Percentiles rank a stretch among this genome's conserved stretches.
phyloP scores from a whole-genome alignment of 495 filamentous ascomycete species.

The Penicillium ucsense region DNA sequence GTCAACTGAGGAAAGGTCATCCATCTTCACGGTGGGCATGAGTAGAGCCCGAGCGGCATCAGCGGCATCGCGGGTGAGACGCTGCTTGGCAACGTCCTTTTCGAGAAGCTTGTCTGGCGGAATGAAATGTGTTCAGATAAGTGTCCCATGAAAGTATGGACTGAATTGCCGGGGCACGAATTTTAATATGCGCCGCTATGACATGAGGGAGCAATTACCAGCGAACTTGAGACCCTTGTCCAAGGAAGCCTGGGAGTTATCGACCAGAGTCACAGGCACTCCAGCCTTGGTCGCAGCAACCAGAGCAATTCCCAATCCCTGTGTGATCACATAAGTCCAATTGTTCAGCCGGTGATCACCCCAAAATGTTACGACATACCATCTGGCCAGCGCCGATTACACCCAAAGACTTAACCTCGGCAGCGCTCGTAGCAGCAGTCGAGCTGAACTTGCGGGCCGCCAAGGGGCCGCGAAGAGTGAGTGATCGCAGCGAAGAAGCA shows the following conservation, averaged over 20 bases:
- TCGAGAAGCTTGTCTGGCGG: conserved; percentile 73
- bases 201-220: conserved; percentile 37
- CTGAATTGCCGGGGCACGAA: no score
- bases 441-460: conserved; percentile 37
- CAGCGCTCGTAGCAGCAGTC: conserved; percentile 39
- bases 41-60: conserved; percentile 60
- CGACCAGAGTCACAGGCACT: conserved; percentile 79
- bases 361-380: conserved; percentile 39
- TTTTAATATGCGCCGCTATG: background rate
- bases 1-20: conserved; percentile 75
- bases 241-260: conserved; percentile 75
- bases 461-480: conserved; percentile 21
- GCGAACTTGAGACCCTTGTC: conserved; percentile 89
- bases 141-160: no score
- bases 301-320: conserved; percentile 95
- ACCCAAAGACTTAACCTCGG: conserved; percentile 79
- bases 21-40: conserved; percentile 59
- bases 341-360: background rate
- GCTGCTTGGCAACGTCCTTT: conserved; percentile 80
- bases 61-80: conserved; percentile 70
- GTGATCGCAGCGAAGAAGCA: conserved; percentile 21
- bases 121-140: background rate
- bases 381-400: conserved; percentile 96
- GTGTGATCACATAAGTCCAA: conserved; percentile 4
- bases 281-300: conserved; percentile 81